Evolutionary conservation across 345 rosid genomes (phyloP).

Genomic region (Erodium maritimum): DNA sequence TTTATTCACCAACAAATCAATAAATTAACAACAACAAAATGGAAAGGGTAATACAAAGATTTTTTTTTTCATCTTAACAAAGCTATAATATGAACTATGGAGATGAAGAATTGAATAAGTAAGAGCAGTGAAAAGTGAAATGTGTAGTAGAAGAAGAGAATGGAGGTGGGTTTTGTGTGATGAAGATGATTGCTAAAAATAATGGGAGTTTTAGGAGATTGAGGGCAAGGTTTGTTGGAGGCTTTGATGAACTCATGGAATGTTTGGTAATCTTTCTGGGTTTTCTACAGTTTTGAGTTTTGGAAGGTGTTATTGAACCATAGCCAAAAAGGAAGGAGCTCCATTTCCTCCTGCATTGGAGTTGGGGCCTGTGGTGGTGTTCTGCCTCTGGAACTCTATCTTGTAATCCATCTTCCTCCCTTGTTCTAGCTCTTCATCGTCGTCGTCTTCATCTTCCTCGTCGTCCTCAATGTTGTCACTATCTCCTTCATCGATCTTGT

Average conservation of each 20-base stretch:
- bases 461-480: constrained; percentile 21
- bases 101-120: background rate
- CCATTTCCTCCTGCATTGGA: constrained; percentile 50
- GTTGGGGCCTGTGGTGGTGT: constrained; percentile 12
- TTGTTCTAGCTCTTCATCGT: constrained; percentile 29
- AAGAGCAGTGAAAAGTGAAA: constrained; percentile 17
- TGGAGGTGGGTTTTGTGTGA: too few relatives aligned
- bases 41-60: background rate
- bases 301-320: constrained; percentile 30
- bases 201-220: too few relatives aligned
- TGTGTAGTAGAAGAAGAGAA: background rate
- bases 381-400: constrained; percentile 42
- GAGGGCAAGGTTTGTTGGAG: too few relatives aligned
- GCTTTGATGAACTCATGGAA: too few relatives aligned
- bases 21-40: constrained; percentile 10
- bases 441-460: constrained; percentile 22
- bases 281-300: too few relatives aligned
- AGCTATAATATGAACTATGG: background rate
- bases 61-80: background rate
- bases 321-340: constrained; percentile 43
- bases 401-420: constrained; percentile 41
- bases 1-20: constrained; percentile 39
- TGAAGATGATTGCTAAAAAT: too few relatives aligned
- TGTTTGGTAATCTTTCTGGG: too few relatives aligned
- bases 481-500: constrained; percentile 31